Evolutionary conservation across 2,329 filamentous ascomycete genomes (phyloP).

Genomic region (Paecilomyces dactylethromorphus): DNA sequence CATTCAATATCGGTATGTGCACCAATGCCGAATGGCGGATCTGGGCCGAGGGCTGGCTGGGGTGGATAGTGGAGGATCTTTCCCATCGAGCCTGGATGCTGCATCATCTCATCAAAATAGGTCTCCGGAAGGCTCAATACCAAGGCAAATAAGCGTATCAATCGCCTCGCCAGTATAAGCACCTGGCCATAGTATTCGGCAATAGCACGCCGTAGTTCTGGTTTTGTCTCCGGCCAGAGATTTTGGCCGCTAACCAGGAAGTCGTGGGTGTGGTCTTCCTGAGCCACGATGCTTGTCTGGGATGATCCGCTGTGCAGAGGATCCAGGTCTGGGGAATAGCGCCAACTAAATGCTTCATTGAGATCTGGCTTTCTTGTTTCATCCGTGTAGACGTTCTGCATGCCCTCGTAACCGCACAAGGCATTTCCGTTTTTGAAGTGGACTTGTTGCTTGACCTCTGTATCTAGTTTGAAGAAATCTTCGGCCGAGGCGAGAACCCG

Average conservation of each 20-base stretch:
- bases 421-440: slow-evolving; percentile 1
- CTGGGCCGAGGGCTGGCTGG: slow-evolving; percentile 23
- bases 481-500: slow-evolving; percentile 13
- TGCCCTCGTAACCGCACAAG: slow-evolving; percentile 3
- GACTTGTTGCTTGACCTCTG: slow-evolving; percentile 5
- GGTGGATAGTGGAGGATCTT: slow-evolving; percentile 36
- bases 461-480: slow-evolving; percentile 21
- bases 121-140: slow-evolving; percentile 26
- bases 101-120: slow-evolving; percentile 29
- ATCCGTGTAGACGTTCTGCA: slow-evolving; percentile 2
- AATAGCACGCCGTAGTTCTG: slow-evolving; percentile 4
- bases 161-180: slow-evolving; percentile 11
- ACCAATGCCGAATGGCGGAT: slow-evolving; percentile 30
- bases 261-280: not conserved
- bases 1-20: slow-evolving; percentile 39
- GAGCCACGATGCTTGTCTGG: not conserved
- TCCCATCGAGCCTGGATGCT: slow-evolving; percentile 30
- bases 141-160: slow-evolving; percentile 25
- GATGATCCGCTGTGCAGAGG: not conserved
- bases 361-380: slow-evolving; percentile 3
- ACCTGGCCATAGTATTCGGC: slow-evolving; percentile 13
- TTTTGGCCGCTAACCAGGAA: slow-evolving; percentile 4
- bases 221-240: slow-evolving; percentile 3
- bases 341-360: slow-evolving; percentile 11
- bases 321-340: slow-evolving; percentile 4